Percentiles rank a stretch among this genome's conserved stretches.
Evolutionary conservation across 371 early-diverging fungal genomes (phyloP).

Genomic region (Mortierella sp.): DNA sequence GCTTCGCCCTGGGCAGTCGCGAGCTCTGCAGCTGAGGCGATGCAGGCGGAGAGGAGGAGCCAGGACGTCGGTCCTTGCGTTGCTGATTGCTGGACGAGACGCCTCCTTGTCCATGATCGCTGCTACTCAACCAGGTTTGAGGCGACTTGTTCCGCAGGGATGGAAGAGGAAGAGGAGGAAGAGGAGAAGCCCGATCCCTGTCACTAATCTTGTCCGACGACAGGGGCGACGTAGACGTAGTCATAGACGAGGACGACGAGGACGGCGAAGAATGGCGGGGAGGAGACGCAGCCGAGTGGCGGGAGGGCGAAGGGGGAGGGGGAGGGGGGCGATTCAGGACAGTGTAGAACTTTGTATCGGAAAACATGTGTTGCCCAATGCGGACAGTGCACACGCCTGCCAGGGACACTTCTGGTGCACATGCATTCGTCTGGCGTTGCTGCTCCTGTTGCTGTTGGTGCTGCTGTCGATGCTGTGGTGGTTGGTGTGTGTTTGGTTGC

Average conservation of each 20-base stretch:
- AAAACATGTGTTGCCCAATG: constrained; percentile 50
- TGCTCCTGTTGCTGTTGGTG: constrained; percentile 7
- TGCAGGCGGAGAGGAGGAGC: too few relatives aligned
- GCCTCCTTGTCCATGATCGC: too few relatives aligned
- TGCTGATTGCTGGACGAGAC: too few relatives aligned
- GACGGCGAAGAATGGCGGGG: background rate
- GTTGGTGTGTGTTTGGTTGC: too few relatives aligned
- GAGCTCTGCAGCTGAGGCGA: too few relatives aligned
- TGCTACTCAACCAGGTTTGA: too few relatives aligned
- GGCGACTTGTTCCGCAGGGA: too few relatives aligned
- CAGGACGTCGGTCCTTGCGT: too few relatives aligned
- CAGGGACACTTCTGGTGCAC: background rate
- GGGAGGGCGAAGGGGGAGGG: background rate
- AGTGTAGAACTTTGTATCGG: constrained; percentile 45
- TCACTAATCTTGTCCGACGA: too few relatives aligned
- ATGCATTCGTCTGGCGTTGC: constrained; percentile 16
- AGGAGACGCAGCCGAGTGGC: too few relatives aligned
- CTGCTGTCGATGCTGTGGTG: background rate
- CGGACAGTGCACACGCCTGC: constrained; percentile 41
- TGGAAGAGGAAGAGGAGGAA: too few relatives aligned
- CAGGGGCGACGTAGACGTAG: background rate
- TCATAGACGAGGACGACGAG: background rate
- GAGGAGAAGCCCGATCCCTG: too few relatives aligned
- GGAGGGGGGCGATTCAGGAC: constrained; percentile 37
- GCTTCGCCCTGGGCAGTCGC: background rate